phyloP scores from a whole-genome alignment of 2,329 filamentous ascomycete genomes.

The Onygenales sp. region DNA sequence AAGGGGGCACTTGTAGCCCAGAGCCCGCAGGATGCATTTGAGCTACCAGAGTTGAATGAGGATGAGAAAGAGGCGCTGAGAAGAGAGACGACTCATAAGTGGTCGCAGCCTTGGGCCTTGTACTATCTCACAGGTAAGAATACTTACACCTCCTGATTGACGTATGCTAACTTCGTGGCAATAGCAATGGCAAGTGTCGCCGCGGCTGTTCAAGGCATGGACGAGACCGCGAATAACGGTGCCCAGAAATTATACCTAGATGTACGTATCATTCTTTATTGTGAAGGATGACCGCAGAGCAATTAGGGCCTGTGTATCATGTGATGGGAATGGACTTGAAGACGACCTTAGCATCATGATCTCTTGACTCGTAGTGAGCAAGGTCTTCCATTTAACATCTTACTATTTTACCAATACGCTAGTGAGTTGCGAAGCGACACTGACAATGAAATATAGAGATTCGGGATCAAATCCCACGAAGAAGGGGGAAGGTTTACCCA shows the following conservation, averaged over 20 bases:
- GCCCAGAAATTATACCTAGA: slow-evolving; percentile 53
- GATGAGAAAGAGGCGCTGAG: slow-evolving; percentile 50
- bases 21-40: slow-evolving; percentile 40
- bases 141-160: no score
- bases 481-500: slow-evolving; percentile 40
- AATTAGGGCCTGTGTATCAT: no score
- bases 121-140: slow-evolving; percentile 31
- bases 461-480: no score
- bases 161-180: slow-evolving; percentile 29
- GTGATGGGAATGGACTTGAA: no score
- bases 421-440: no score
- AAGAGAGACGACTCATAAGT: slow-evolving; percentile 55
- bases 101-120: slow-evolving; percentile 57
- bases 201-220: slow-evolving; percentile 63
- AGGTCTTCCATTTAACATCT: no score
- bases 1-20: slow-evolving; percentile 52
- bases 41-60: slow-evolving; percentile 45
- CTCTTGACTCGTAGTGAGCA: no score
- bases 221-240: slow-evolving; percentile 61
- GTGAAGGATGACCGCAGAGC: no score
- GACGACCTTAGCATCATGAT: no score
- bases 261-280: no score
- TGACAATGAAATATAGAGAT: no score
- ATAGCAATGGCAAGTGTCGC: slow-evolving; percentile 57
- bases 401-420: no score